Percentiles rank a stretch among this genome's conserved stretches.
Evolutionary conservation across 2,329 filamentous ascomycete genomes (phyloP).

Genomic region (Aspergillus fumigatus): DNA sequence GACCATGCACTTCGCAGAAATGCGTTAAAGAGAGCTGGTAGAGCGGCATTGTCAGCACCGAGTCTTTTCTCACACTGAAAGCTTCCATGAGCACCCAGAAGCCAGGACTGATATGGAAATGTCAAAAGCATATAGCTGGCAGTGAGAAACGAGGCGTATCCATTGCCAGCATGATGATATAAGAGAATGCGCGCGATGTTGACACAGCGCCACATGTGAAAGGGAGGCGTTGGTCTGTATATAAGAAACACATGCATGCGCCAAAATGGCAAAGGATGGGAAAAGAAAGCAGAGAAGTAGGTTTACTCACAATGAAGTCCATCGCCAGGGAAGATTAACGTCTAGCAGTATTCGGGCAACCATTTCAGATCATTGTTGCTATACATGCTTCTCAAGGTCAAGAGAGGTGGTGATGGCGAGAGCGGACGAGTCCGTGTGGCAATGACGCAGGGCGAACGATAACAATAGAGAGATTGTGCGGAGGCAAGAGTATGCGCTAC

Average conservation of each 20-base stretch:
- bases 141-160: background rate
- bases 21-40: constrained; percentile 56
- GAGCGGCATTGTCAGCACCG: background rate
- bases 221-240: background rate
- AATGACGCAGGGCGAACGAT: constrained; percentile 11
- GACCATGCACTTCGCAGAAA: constrained; percentile 60
- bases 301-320: constrained; percentile 43
- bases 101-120: background rate
- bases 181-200: constrained; percentile 4
- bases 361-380: constrained; percentile 29
- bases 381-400: constrained; percentile 27
- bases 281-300: constrained; percentile 1
- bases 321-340: constrained; percentile 29
- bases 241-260: background rate
- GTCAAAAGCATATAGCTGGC: background rate
- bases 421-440: constrained; percentile 8
- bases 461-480: constrained; percentile 3
- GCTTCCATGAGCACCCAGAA: constrained; percentile 1
- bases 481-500: constrained; percentile 2
- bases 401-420: background rate
- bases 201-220: constrained; percentile 11
- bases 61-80: constrained; percentile 3
- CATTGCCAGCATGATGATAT: background rate
- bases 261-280: constrained; percentile 1
- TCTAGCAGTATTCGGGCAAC: constrained; percentile 21